Evolutionary conservation across 305 asterid species (phyloP).

Genomic region (Fraxinus sp.): DNA sequence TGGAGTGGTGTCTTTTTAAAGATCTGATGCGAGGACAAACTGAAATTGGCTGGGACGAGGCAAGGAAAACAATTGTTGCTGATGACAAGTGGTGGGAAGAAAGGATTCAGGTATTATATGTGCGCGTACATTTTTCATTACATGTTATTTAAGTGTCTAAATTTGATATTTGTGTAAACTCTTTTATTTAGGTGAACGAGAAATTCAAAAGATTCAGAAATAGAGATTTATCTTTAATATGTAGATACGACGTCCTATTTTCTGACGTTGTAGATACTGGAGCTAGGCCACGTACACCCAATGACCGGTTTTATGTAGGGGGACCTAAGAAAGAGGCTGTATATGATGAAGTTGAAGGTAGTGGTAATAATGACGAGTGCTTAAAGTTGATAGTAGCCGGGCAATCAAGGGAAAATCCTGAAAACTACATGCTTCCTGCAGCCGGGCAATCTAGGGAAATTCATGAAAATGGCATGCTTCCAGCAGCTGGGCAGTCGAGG

Average conservation of each 20-base stretch:
- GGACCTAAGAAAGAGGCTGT: background rate
- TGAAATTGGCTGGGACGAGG: background rate
- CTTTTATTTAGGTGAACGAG: background rate
- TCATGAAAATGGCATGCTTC: background rate
- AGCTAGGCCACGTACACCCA: background rate
- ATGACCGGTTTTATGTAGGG: background rate
- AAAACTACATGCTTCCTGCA: background rate
- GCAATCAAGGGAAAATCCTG: conserved; percentile 6
- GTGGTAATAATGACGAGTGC: conserved; percentile 4
- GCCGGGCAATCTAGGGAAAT: background rate
- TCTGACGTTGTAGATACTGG: conserved; percentile 1
- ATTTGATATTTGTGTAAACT: background rate
- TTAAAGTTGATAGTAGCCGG: background rate
- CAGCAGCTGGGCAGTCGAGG: background rate
- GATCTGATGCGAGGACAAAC: background rate
- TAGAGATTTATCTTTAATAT: conserved; percentile 1
- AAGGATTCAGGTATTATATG: conserved; percentile 3
- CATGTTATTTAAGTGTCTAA: background rate
- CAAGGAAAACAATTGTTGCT: background rate
- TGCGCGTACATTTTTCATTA: background rate
- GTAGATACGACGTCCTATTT: conserved; percentile 2
- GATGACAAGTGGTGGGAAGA: conserved; percentile 16
- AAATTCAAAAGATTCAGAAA: conserved; percentile 2
- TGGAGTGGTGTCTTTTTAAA: conserved; percentile 9
- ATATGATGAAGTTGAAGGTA: conserved; percentile 2